Percentiles rank a stretch among this genome's conserved stretches.
Conservation (phyloP, 805 yeast species). For the Sungouiella thailandica region DNA sequence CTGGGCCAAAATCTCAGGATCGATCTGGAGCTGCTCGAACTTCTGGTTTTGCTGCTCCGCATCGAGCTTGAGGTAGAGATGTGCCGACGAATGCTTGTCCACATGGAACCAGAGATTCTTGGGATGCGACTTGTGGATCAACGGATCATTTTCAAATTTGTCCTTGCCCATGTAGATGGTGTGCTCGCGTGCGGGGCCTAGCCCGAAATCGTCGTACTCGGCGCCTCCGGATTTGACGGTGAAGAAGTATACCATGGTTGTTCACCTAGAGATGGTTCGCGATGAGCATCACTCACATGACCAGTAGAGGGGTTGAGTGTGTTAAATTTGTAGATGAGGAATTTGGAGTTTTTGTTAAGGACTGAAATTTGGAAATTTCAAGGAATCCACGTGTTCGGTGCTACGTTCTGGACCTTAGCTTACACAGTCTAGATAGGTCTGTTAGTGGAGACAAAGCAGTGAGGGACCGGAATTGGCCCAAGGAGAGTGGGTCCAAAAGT, state of each 20-base stretch:
- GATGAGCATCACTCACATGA: too few species aligned
- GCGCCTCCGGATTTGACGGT: constrained; percentile 7
- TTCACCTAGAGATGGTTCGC: too few species aligned
- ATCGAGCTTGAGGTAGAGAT: constrained; percentile 59
- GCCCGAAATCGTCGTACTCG: constrained; percentile 15
- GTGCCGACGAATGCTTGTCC: constrained; percentile 72
- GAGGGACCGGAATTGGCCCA: too few species aligned
- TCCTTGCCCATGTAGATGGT: constrained; percentile 66
- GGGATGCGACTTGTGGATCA: constrained; percentile 57
- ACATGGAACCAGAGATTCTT: constrained; percentile 79
- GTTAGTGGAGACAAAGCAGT: too few species aligned
- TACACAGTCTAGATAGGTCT: too few species aligned
- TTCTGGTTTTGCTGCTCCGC: constrained; percentile 43
- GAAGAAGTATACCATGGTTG: constrained; percentile 15
- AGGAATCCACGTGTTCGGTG: too few species aligned
- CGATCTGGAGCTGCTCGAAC: constrained; percentile 29
- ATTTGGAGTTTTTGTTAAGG: too few species aligned
- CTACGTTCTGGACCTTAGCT: too few species aligned
- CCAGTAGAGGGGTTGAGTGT: too few species aligned
- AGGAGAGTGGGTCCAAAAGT: too few species aligned
- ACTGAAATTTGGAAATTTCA: too few species aligned
- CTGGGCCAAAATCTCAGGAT: constrained; percentile 45
- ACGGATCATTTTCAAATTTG: constrained; percentile 56
- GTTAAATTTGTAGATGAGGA: too few species aligned
- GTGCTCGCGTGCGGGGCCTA: constrained; percentile 7